These are phyloP conservation scores for Chlamydomonas sphaeroides DNA, from an alignment of 139 green algal genomes.

Conservation along the genomic window DNA sequence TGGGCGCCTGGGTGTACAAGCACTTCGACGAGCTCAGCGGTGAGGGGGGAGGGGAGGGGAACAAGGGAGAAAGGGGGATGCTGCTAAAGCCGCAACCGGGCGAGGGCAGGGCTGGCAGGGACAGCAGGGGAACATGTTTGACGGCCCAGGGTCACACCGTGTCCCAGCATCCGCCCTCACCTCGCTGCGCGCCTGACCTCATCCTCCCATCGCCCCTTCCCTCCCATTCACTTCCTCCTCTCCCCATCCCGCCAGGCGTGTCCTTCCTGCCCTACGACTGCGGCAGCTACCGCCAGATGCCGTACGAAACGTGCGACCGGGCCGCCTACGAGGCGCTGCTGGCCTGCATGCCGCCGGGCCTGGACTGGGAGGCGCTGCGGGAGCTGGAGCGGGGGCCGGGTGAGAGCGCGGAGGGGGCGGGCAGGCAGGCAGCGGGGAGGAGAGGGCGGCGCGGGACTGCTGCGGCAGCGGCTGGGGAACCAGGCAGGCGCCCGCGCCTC, in stretches of 20 bases:
- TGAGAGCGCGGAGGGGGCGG: not conserved
- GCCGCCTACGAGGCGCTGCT: conserved; percentile 41
- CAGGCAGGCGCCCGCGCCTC: too few species aligned
- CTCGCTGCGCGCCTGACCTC: too few species aligned
- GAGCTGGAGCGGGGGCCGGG: conserved; percentile 47
- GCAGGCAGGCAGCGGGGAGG: not conserved
- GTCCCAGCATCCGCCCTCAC: too few species aligned
- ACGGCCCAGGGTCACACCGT: too few species aligned
- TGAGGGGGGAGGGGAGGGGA: conserved; percentile 6
- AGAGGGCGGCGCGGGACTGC: too few species aligned
- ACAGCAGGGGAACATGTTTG: too few species aligned
- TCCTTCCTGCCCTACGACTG: conserved; percentile 62
- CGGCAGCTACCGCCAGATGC: conserved; percentile 55
- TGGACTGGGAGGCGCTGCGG: conserved; percentile 46
- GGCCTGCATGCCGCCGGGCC: conserved; percentile 46
- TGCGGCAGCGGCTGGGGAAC: too few species aligned
- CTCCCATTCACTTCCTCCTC: too few species aligned
- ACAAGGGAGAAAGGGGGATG: not conserved
- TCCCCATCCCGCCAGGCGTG: conserved; percentile 43
- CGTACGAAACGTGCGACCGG: conserved; percentile 50
- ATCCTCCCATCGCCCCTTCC: not conserved
- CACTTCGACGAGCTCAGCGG: conserved; percentile 60
- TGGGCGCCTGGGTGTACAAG: conserved; percentile 61
- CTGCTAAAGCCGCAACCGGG: too few species aligned
- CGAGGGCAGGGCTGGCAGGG: too few species aligned